Evolutionary conservation across 2,329 filamentous ascomycete species (phyloP), one percentile per base, ranked within the genome.

Genomic region (Fusarium odoratissimum): DNA sequence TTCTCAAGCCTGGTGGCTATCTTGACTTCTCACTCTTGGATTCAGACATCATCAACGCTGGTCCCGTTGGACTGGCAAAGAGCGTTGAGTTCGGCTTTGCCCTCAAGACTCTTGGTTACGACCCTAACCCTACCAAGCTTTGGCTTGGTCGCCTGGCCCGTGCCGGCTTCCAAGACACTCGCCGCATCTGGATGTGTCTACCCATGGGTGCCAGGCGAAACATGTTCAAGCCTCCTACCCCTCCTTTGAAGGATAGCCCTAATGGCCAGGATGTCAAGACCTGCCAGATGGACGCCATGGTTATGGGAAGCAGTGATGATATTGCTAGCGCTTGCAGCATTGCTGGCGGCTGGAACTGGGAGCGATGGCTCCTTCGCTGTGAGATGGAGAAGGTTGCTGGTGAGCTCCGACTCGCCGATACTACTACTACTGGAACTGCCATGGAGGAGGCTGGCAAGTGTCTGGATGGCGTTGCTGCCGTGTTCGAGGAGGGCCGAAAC

Each of bases 31-130:
- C 91, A 70, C 84, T 98, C 48, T 89, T 98, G 75, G 96, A 99
- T 81, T 93, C 95, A 3, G 95, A 97, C 78, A 91, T 99, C 75
- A 91, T 97, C 70, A 95, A 95, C 73, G 91, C 94, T 1, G 95
- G 95, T 0, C 91, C 93, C 0, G 86, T 91, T 25, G 94, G 92
- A 40, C 91, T 94, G 64, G 94, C 94, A 49, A 92, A 96, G 80
- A 93, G 92, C 54, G 94, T 97, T 60, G 95, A 98, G 82, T 98
- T 99, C 79, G 92, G 93, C 44, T 97, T 96, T 85, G 92, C 93
- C 58, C 91, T 99, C 68, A 93, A 93, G 82, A 95, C 93, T 0
- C 89, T 95, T 6, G 95, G 95, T 35, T 98, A 98, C 80, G 96
- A 98, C 80, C 91, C 95, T 5, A 86, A 86, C 58, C 93, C 95